Evolutionary conservation across 2,329 filamentous ascomycete genomes (phyloP).

Genomic region (Scedosporium dehoogii): DNA sequence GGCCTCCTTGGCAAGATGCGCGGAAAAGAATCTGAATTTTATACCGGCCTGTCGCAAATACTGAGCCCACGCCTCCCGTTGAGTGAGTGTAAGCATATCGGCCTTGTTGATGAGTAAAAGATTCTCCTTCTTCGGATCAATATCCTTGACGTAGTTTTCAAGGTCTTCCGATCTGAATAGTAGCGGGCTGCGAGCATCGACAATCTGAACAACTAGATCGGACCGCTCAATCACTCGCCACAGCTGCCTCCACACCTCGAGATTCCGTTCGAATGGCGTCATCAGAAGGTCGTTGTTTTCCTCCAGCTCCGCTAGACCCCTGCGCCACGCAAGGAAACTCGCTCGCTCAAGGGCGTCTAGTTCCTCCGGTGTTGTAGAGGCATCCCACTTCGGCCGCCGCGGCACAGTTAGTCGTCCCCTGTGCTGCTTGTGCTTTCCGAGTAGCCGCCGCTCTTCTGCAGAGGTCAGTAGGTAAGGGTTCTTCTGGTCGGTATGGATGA

Average conservation of each 20-base stretch:
- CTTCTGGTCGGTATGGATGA: conserved; percentile 92
- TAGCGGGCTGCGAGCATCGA: conserved; percentile 89
- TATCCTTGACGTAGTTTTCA: conserved; percentile 87
- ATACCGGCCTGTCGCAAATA: conserved; percentile 76
- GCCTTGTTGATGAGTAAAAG: conserved; percentile 94
- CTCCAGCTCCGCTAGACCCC: conserved; percentile 83
- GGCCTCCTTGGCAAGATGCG: conserved; percentile 78
- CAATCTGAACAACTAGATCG: conserved; percentile 93
- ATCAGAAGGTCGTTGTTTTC: conserved; percentile 91
- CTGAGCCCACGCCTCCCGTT: conserved; percentile 75
- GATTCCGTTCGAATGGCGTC: conserved; percentile 94
- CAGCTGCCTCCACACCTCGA: conserved; percentile 95
- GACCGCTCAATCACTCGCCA: conserved; percentile 98
- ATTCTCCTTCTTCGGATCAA: conserved; percentile 81
- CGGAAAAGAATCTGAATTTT: conserved; percentile 93
- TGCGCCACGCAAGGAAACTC: conserved; percentile 75
- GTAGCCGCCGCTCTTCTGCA: conserved; percentile 66
- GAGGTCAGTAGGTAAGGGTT: conserved; percentile 88
- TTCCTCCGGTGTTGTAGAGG: conserved; percentile 71
- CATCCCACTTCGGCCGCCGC: conserved; percentile 80
- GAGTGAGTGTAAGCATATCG: conserved; percentile 91
- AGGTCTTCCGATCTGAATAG: conserved; percentile 92
- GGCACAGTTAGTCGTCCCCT: conserved; percentile 75
- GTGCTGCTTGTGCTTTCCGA: conserved; percentile 77
- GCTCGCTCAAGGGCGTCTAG: conserved; percentile 72